A percentile compares a stretch with the other conserved stretches of the same genome.
Conservation (phyloP, 2,329 filamentous ascomycete genomes). For the Fulvia fulva region DNA sequence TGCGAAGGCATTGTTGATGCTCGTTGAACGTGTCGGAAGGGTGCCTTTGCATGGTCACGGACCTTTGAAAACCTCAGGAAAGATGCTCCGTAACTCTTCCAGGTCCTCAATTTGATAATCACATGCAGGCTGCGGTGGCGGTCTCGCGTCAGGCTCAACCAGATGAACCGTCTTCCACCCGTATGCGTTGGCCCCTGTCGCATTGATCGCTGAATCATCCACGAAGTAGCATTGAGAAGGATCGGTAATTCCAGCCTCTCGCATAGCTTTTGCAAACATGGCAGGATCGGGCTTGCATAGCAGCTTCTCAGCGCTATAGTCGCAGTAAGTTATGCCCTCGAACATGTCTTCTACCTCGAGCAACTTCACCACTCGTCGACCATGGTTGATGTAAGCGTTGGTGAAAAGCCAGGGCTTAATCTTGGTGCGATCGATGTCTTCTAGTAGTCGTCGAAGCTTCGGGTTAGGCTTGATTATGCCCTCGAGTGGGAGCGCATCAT, state of each 20-base stretch:
- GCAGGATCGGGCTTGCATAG: constrained; percentile 80
- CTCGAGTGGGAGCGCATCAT: constrained; percentile 88
- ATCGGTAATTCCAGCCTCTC: constrained; percentile 67
- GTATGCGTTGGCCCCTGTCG: constrained; percentile 66
- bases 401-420: constrained; percentile 92
- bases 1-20: neutral
- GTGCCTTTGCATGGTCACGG: constrained; percentile 9
- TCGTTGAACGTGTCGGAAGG: neutral
- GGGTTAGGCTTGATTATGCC: constrained; percentile 75
- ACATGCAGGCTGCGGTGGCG: constrained; percentile 57
- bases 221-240: constrained; percentile 84
- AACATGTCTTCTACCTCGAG: constrained; percentile 83
- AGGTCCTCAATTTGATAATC: constrained; percentile 71
- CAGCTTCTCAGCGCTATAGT: constrained; percentile 70
- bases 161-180: constrained; percentile 87
- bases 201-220: constrained; percentile 86
- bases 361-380: constrained; percentile 72
- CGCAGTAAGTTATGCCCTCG: constrained; percentile 91
- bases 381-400: constrained; percentile 91
- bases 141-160: constrained; percentile 68
- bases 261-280: constrained; percentile 88
- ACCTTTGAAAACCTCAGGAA: constrained; percentile 81
- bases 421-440: constrained; percentile 77
- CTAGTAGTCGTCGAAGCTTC: constrained; percentile 68
- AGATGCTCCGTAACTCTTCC: constrained; percentile 69